These are phyloP conservation scores for Westerdykella sp. DNA, from an alignment of 2,329 filamentous ascomycete genomes.

Conservation along the genomic window DNA sequence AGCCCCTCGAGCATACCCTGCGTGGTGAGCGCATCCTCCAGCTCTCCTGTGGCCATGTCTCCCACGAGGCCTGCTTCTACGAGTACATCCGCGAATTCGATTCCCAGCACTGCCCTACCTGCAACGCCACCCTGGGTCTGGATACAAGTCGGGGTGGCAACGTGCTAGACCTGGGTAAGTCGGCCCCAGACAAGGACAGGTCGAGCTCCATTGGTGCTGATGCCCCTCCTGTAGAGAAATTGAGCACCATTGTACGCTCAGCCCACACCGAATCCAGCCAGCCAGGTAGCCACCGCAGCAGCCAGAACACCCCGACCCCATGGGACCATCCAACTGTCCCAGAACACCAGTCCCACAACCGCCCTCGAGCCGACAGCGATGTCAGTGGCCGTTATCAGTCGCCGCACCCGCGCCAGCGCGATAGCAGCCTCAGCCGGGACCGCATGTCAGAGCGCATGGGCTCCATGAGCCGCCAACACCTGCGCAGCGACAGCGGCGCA, in stretches of 20 bases:
- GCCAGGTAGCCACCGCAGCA: slow-evolving; percentile 35
- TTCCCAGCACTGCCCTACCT: slow-evolving; percentile 88
- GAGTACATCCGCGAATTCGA: slow-evolving; percentile 96
- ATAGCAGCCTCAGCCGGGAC: slow-evolving; percentile 37
- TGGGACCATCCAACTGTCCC: slow-evolving; percentile 56
- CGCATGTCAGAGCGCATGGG: slow-evolving; percentile 36
- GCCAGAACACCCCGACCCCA: slow-evolving; percentile 53
- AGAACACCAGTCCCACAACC: slow-evolving; percentile 37
- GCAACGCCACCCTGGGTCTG: slow-evolving; percentile 82
- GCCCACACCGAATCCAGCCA: slow-evolving; percentile 58
- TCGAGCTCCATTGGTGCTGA: slow-evolving; percentile 11
- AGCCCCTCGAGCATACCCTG: slow-evolving; percentile 90
- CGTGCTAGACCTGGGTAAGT: slow-evolving; percentile 79
- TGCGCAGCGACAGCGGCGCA: slow-evolving; percentile 70
- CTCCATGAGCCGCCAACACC: slow-evolving; percentile 47
- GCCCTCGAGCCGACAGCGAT: slow-evolving; percentile 31
- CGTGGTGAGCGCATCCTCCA: slow-evolving; percentile 91
- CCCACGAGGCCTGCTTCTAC: slow-evolving; percentile 97
- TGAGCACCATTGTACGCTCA: slow-evolving; percentile 86
- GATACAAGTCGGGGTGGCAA: slow-evolving; percentile 92
- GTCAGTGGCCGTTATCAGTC: slow-evolving; percentile 26
- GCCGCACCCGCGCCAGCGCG: slow-evolving; percentile 25
- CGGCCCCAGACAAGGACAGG: neutral
- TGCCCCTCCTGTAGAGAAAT: slow-evolving; percentile 64
- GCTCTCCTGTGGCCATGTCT: slow-evolving; percentile 94